Percentiles rank a stretch among this genome's conserved stretches.
Evolutionary conservation across 2,329 filamentous ascomycete genomes (phyloP).

Genomic region (Aureobasidium zeae): DNA sequence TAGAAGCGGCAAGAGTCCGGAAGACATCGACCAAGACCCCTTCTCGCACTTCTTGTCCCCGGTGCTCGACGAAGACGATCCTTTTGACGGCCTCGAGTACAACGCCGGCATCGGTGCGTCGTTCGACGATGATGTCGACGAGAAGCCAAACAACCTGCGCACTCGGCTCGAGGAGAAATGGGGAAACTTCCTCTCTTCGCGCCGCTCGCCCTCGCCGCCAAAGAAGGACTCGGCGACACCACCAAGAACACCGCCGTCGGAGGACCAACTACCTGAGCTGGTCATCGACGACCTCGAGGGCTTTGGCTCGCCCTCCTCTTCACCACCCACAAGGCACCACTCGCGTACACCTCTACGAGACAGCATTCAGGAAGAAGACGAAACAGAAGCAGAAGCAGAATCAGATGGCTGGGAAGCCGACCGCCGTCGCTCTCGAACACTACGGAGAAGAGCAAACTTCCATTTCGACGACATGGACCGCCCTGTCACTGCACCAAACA

Average conservation of each 20-base stretch:
- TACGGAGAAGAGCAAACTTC: slow-evolving; percentile 21
- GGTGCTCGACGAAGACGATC: slow-evolving; percentile 34
- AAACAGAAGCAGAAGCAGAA: slow-evolving; percentile 12
- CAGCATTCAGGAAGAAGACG: slow-evolving; percentile 14
- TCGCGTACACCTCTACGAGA: slow-evolving; percentile 13
- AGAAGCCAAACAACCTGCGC: slow-evolving; percentile 31
- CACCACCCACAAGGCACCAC: slow-evolving; percentile 16
- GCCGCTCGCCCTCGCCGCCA: slow-evolving; percentile 3
- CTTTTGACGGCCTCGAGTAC: slow-evolving; percentile 29
- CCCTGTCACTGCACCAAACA: slow-evolving; percentile 4
- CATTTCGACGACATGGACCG: slow-evolving; percentile 5
- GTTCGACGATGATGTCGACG: slow-evolving; percentile 10
- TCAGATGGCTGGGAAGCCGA: slow-evolving; percentile 24
- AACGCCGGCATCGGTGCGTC: slow-evolving; percentile 30
- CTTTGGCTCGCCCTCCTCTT: slow-evolving; percentile 11
- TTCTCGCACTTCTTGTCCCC: slow-evolving; percentile 37
- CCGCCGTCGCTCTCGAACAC: slow-evolving; percentile 28
- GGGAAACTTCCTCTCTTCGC: slow-evolving; percentile 29
- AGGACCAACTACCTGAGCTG: slow-evolving; percentile 18
- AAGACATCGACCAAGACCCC: slow-evolving; percentile 36
- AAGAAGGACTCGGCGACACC: slow-evolving; percentile 28
- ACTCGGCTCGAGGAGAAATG: slow-evolving; percentile 32
- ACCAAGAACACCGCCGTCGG: slow-evolving; percentile 23
- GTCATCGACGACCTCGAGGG: slow-evolving; percentile 17
- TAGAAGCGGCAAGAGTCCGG: slow-evolving; percentile 16